Evolutionary conservation across 768 basidiomycete genomes (phyloP).

Genomic region (Boletus vermiculosoides): DNA sequence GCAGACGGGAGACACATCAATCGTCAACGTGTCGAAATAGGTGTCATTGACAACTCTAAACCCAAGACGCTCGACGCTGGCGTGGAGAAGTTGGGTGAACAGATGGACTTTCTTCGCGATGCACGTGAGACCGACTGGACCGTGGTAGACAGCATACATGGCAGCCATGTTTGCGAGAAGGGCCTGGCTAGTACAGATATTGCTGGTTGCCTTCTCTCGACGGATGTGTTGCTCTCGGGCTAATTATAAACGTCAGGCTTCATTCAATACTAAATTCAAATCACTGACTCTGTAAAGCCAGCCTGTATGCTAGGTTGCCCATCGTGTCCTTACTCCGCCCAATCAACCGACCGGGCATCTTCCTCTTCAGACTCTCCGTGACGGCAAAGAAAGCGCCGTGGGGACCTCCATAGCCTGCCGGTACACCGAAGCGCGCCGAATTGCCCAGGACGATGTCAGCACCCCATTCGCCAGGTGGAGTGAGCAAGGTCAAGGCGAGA

Average conservation of each 20-base stretch:
- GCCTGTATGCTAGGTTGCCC: conserved; percentile 85
- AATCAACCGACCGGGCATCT: conserved; percentile 98
- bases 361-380: conserved; percentile 87
- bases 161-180: conserved; percentile 99
- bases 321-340: conserved; percentile 83
- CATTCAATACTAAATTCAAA: not conserved
- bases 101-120: conserved; percentile 92
- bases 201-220: conserved; percentile 96
- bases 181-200: conserved; percentile 97
- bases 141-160: conserved; percentile 98
- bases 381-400: conserved; percentile 98
- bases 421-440: conserved; percentile 95
- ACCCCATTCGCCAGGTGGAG: conserved; percentile 98
- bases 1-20: conserved; percentile 65
- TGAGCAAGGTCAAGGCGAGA: conserved; percentile 87
- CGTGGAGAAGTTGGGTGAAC: conserved; percentile 74
- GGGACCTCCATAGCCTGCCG: conserved; percentile 95
- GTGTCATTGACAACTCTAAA: conserved; percentile 65
- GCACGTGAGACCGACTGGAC: conserved; percentile 76
- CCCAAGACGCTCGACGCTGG: conserved; percentile 66
- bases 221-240: conserved; percentile 97
- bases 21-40: conserved; percentile 91
- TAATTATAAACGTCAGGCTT: conserved; percentile 32
- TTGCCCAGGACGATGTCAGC: conserved; percentile 95
- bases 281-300: conserved; percentile 88